Base-by-base conservation (phyloP, 2,329 filamentous ascomycete genomes). In the Zymoseptoria passerinii region DNA sequence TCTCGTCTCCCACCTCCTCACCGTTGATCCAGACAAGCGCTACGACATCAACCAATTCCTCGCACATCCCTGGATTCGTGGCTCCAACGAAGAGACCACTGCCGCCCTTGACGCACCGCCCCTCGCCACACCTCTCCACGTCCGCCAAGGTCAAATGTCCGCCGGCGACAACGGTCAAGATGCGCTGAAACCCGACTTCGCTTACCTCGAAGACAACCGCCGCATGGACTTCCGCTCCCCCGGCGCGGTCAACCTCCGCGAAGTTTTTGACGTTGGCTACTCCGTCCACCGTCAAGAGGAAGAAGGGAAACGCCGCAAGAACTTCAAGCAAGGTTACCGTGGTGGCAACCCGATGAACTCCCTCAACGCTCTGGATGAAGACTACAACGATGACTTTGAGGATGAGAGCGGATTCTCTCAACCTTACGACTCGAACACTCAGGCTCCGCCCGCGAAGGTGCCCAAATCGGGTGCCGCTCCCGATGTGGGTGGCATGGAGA, bases 181-280 rank as follows among this genome's bases (percentile, higher is more conserved):
- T 0, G 75, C 78, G 7, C 72, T 83, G 62, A 72, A 81, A 62
- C 78, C 77, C 13, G 74, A 77, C 63, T 81, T 79, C 58, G 75
- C 77, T 19, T 80, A 82, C 58, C 72, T 83, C n/a, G 74, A 80
- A 18, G 79, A 73, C 44, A 67, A 66, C 52, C 86, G 84, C 62
- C 85, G 89, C 18, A 85, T 87, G 76, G 94, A 99, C 73, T 99
- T 97, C 85, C 85, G 94, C 58, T 97, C 92, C 0, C 94, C 94
- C 0, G 94, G 92, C 54, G 92, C 90, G 2, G 87, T 99, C 74
- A 97, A 97, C 71, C 79, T 99, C 10, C 90, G 94, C 60, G 94
- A 99, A 74, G 92, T 97, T 2, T 99, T 99, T 66, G 94, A 99
- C 69, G 92, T 99, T 53, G 88, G 90, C n/a, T 99, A 99, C 69